Conservation (phyloP, 176 grass and related monocot species). For the Triticum dicoccoides region DNA sequence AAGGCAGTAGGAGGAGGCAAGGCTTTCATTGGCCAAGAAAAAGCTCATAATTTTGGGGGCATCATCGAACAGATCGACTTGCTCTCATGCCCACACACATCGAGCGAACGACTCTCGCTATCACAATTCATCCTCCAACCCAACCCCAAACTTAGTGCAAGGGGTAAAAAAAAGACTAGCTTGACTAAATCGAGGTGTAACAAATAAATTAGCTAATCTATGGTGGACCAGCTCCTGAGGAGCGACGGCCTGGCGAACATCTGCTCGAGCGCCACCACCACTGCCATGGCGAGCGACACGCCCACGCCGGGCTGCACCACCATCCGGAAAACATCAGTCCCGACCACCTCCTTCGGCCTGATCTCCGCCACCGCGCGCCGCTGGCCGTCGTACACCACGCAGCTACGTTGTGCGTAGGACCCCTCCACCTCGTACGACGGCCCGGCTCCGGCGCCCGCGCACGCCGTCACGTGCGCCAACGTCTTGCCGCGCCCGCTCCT, state of each 20-base stretch:
- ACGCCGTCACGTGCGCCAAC: not conserved
- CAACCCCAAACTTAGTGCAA: not conserved
- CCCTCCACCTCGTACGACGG: slow-evolving; percentile 60
- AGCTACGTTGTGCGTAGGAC: slow-evolving; percentile 70
- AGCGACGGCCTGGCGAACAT: slow-evolving; percentile 61
- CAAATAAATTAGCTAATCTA: not conserved
- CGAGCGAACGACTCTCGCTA: not conserved
- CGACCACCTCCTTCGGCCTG: slow-evolving; percentile 67
- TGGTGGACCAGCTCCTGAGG: slow-evolving; percentile 53
- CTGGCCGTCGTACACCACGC: slow-evolving; percentile 71
- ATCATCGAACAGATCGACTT: slow-evolving; percentile 28
- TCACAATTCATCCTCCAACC: slow-evolving; percentile 11
- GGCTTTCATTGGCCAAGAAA: slow-evolving; percentile 23
- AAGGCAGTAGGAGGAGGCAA: not conserved
- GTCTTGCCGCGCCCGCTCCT: not conserved
- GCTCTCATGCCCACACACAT: slow-evolving; percentile 8
- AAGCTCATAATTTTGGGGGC: slow-evolving; percentile 4
- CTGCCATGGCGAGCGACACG: slow-evolving; percentile 71
- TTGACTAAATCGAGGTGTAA: slow-evolving; percentile 12
- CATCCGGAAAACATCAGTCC: slow-evolving; percentile 78
- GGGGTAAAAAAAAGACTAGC: slow-evolving; percentile 35
- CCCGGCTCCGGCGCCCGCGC: not conserved
- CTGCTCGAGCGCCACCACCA: slow-evolving; percentile 82
- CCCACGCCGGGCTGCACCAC: slow-evolving; percentile 57
- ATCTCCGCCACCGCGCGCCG: slow-evolving; percentile 63